A percentile compares a stretch with the other conserved stretches of the same genome.
Conservation (phyloP, 768 basidiomycete genomes). For the Amanita jacksonii region DNA sequence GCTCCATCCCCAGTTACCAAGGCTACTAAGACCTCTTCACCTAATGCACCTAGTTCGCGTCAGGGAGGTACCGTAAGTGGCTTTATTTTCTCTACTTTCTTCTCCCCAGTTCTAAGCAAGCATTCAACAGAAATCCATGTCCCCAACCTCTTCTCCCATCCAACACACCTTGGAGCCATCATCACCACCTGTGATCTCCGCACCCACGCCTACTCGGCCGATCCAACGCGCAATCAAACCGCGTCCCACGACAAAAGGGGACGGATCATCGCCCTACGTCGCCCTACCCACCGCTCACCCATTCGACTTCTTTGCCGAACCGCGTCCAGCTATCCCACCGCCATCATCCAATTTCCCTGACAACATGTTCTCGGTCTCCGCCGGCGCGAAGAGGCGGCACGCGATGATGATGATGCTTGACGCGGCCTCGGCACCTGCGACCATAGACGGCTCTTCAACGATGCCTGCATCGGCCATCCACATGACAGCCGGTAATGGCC, state of each 20-base stretch:
- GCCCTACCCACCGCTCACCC: constrained; percentile 13
- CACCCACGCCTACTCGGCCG: constrained; percentile 9
- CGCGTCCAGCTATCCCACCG: constrained; percentile 13
- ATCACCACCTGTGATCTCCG: background rate
- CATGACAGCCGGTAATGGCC: constrained; percentile 15
- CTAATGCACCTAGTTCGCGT: constrained; percentile 17
- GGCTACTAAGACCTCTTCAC: constrained; percentile 13
- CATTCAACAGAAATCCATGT: constrained; percentile 10
- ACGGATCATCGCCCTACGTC: constrained; percentile 11
- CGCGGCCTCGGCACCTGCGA: constrained; percentile 30
- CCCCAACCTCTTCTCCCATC: constrained; percentile 17
- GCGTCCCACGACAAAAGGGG: constrained; percentile 14
- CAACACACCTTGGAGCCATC: background rate
- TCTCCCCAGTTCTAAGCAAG: background rate
- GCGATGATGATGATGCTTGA: constrained; percentile 75
- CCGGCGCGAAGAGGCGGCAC: constrained; percentile 66
- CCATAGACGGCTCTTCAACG: constrained; percentile 22
- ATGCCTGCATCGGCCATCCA: background rate
- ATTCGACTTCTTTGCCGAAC: constrained; percentile 16
- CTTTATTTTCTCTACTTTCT: background rate
- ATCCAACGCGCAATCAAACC: constrained; percentile 19
- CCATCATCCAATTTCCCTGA: constrained; percentile 19
- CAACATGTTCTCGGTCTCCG: constrained; percentile 32
- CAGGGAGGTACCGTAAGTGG: background rate
- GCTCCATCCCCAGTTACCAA: constrained; percentile 9